Conservation (phyloP, 177 flowering plant species). For the Vitis hybrid region DNA sequence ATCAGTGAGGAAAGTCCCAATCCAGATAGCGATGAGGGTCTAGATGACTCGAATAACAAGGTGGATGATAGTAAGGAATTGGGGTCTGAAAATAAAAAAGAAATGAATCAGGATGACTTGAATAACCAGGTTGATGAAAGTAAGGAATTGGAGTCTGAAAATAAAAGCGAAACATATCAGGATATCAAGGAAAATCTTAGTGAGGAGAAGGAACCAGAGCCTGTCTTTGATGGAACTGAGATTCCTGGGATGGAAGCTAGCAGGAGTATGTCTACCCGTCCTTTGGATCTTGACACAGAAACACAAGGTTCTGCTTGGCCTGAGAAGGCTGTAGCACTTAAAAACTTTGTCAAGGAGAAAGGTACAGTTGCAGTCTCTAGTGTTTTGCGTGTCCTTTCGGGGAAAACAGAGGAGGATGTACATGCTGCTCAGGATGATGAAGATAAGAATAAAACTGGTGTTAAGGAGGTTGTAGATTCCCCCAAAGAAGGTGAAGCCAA, state of each 20-base stretch:
- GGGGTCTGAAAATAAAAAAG: conserved; percentile 9
- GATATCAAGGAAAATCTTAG: conserved; percentile 22
- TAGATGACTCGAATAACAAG: conserved; percentile 13
- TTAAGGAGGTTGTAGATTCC: conserved; percentile 29
- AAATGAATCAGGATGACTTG: conserved; percentile 11
- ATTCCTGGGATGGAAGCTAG: conserved; percentile 48
- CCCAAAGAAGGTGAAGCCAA: conserved; percentile 28
- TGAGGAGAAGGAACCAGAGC: conserved; percentile 49
- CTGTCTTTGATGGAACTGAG: conserved; percentile 76
- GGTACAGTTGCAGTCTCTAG: conserved; percentile 56
- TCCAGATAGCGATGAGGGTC: conserved; percentile 8
- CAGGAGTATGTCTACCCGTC: conserved; percentile 31
- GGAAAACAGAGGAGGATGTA: conserved; percentile 47
- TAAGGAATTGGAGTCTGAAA: conserved; percentile 21
- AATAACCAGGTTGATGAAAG: conserved; percentile 16
- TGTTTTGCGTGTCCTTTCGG: conserved; percentile 70
- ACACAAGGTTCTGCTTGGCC: conserved; percentile 55
- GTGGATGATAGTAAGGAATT: conserved; percentile 8
- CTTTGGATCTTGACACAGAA: conserved; percentile 41
- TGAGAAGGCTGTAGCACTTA: conserved; percentile 65
- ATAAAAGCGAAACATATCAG: conserved; percentile 22
- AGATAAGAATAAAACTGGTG: conserved; percentile 16
- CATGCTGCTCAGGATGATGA: conserved; percentile 23
- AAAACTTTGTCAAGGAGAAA: conserved; percentile 63
- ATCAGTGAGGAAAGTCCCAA: conserved; percentile 15